These are phyloP conservation scores for Barnettozyma sp. DNA, from an alignment of 805 yeast species.

Conservation along the genomic window DNA sequence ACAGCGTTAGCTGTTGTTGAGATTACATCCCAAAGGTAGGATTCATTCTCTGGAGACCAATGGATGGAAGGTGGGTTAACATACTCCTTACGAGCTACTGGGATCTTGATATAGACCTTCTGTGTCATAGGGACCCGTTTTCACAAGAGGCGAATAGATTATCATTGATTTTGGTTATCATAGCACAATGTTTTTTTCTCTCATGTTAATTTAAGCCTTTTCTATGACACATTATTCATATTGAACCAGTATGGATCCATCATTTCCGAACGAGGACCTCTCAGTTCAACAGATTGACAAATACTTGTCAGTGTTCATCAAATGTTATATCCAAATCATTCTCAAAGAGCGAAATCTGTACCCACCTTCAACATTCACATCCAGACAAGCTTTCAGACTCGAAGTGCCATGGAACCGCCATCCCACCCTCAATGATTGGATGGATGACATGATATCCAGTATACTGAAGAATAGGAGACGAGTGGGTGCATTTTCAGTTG, in stretches of 20 bases:
- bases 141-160: too few relatives aligned
- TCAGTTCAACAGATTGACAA: conserved; percentile 9
- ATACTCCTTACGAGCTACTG: conserved; percentile 22
- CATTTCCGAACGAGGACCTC: background rate
- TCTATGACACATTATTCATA: too few relatives aligned
- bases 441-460: conserved; percentile 5
- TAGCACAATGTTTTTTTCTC: too few relatives aligned
- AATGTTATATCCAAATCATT: conserved; percentile 32
- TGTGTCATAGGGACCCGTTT: conserved; percentile 7
- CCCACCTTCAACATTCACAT: conserved; percentile 30
- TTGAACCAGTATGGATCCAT: background rate
- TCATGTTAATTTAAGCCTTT: too few relatives aligned
- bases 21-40: conserved; percentile 20
- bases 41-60: conserved; percentile 23
- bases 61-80: conserved; percentile 22
- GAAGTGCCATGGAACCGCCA: conserved; percentile 39
- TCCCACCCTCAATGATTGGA: conserved; percentile 28
- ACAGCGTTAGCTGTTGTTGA: conserved; percentile 21
- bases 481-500: conserved; percentile 21
- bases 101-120: conserved; percentile 22
- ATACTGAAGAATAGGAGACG: conserved; percentile 1
- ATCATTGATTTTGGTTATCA: too few relatives aligned
- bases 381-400: conserved; percentile 36
- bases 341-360: conserved; percentile 32
- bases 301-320: conserved; percentile 25